A percentile compares a stretch with the other conserved stretches of the same genome.
Evolutionary conservation across 225 moss, liverwort and hornwort genomes (phyloP).

Genomic region (Rhytidiadelphus loreus): DNA sequence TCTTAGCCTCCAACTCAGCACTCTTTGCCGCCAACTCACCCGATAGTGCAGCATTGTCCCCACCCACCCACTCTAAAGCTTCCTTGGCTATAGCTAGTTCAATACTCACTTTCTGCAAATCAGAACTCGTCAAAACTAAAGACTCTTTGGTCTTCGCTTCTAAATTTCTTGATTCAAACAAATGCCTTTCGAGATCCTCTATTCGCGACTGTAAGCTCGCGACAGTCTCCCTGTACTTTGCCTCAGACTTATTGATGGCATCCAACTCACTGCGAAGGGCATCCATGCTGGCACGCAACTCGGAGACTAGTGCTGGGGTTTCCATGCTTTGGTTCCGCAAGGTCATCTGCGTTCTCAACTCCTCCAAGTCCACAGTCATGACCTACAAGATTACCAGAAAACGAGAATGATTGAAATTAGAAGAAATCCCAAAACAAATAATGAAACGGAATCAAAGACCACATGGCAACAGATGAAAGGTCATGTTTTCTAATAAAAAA

Average conservation of each 20-base stretch:
- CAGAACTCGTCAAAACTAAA: slow-evolving; percentile 8
- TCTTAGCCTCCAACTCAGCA: slow-evolving; percentile 14
- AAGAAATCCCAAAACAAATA: neutral
- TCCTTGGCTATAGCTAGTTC: slow-evolving; percentile 33
- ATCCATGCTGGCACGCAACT: slow-evolving; percentile 1
- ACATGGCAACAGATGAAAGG: neutral
- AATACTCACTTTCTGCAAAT: slow-evolving; percentile 29
- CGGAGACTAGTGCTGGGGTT: neutral
- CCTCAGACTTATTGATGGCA: slow-evolving; percentile 3
- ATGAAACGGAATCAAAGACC: neutral
- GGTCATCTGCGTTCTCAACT: slow-evolving; percentile 12
- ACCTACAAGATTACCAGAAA: neutral
- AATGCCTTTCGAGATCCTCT: slow-evolving; percentile 9
- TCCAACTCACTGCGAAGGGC: slow-evolving; percentile 4
- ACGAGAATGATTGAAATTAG: neutral
- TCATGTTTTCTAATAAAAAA: neutral
- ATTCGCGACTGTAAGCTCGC: slow-evolving; percentile 5
- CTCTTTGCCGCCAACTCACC: slow-evolving; percentile 3
- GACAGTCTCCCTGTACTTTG: neutral
- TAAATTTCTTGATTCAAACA: slow-evolving; percentile 9
- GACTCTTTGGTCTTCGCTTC: slow-evolving; percentile 28
- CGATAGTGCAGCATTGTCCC: slow-evolving; percentile 21
- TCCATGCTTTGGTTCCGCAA: neutral
- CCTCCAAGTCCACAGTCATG: slow-evolving; percentile 14
- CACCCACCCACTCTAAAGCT: slow-evolving; percentile 34